Conservation (phyloP, 352 stramenopile species). For the Globisporangium viniferum region DNA sequence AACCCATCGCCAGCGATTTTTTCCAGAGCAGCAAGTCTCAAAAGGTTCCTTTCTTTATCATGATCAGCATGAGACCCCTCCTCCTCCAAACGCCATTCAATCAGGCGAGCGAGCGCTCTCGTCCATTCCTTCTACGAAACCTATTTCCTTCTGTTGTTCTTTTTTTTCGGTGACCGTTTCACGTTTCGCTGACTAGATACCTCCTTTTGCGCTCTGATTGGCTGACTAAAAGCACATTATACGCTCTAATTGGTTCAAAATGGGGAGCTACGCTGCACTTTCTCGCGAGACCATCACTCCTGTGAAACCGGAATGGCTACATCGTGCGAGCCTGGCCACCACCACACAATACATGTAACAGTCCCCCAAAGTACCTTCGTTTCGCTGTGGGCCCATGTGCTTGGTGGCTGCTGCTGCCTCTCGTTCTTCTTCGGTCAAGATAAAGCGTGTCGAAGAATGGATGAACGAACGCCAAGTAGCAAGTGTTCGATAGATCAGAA, state of each 20-base stretch:
- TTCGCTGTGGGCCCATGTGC: background rate
- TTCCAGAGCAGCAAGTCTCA: too few relatives aligned
- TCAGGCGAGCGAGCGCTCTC: background rate
- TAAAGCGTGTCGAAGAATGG: background rate
- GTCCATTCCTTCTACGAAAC: background rate
- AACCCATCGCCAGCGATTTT: background rate
- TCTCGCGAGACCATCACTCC: slow-evolving; percentile 8
- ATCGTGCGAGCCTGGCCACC: background rate
- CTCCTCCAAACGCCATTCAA: background rate
- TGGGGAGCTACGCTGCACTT: background rate
- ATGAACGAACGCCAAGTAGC: background rate
- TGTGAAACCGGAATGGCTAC: background rate
- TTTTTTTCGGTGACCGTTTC: background rate
- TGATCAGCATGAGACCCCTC: too few relatives aligned
- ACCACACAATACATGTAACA: background rate
- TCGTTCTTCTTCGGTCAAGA: slow-evolving; percentile 1
- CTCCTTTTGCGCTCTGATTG: background rate
- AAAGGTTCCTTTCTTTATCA: too few relatives aligned
- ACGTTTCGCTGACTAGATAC: background rate
- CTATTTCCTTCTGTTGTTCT: background rate
- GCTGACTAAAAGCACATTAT: background rate
- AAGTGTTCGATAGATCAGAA: slow-evolving; percentile 1
- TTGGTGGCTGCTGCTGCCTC: background rate
- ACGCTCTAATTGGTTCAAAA: background rate
- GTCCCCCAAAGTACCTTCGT: background rate